These are phyloP conservation scores for Kregervanrija pseudodelftensis DNA, from an alignment of 805 yeast genomes.

Conservation along the genomic window DNA sequence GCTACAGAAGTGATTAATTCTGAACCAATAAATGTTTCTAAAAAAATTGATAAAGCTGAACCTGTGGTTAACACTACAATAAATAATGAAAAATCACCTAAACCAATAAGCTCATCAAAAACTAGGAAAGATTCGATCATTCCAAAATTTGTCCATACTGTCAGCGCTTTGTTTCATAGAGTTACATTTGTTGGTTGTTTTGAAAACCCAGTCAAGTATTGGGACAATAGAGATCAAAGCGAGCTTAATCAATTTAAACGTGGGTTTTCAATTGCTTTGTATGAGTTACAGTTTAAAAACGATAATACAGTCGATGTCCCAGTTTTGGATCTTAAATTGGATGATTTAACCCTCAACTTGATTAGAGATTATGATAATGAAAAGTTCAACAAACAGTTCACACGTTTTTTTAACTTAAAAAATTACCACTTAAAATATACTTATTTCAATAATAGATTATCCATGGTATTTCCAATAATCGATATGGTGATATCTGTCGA, in stretches of 20 bases:
- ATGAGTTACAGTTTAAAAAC: conserved; percentile 2
- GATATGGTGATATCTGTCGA: conserved; percentile 24
- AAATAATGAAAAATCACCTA: not conserved
- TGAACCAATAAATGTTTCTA: too few relatives aligned
- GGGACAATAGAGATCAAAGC: conserved; percentile 23
- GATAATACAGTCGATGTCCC: conserved; percentile 12
- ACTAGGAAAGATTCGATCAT: conserved; percentile 1
- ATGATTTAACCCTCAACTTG: conserved; percentile 7
- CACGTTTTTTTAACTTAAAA: conserved; percentile 9
- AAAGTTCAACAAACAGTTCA: conserved; percentile 3
- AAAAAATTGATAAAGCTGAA: not conserved
- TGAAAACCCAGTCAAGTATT: conserved; percentile 24
- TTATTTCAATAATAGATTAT: conserved; percentile 11
- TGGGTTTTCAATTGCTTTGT: conserved; percentile 15
- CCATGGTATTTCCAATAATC: conserved; percentile 19
- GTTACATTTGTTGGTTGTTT: conserved; percentile 22
- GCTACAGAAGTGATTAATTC: conserved; percentile 1
- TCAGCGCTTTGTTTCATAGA: conserved; percentile 8
- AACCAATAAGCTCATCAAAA: not conserved
- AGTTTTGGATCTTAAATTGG: conserved; percentile 8
- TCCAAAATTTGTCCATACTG: conserved; percentile 9
- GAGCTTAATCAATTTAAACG: conserved; percentile 22
- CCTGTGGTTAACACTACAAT: not conserved
- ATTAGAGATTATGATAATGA: conserved; percentile 18
- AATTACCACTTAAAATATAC: conserved; percentile 12